Base-by-base conservation (phyloP, 306 rosid species). In the Canavalia gladiata region DNA sequence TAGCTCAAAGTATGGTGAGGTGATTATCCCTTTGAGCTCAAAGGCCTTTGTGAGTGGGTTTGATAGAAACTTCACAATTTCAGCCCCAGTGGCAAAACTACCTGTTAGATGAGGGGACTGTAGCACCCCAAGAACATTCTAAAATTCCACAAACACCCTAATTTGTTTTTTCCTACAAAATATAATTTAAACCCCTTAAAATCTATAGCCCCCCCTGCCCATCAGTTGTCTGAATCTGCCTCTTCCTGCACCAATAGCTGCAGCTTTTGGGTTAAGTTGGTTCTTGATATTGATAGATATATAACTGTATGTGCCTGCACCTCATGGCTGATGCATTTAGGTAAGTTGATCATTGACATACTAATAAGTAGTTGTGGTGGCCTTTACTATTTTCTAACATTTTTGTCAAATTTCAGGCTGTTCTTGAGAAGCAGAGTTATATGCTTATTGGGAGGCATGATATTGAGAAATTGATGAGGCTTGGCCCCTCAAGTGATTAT, bases 381-480 rank as follows among this genome's bases (percentile, higher is more conserved):
- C 74, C 49, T 72, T 83, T 31, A 55, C 42, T 18, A 9, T 77
- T 62, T 50, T 45, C 28, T 39, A 51, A 79, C 52, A 75, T 28
- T 69, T 71, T 49, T 80, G 69, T 73, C 64, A 50, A 74, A 51
- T 77, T 86, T 70, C 91, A 96, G 99, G 97, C 98, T 60, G 99
- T 96, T 84, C 94, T 96, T 86, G 99, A 96, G 89, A 96, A 96
- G 90, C 99, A 96, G 89, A 92, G 98, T 83, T 96, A 96, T 75
- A 93, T 96, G 99, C 97, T 96, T 52, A 92, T 96, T 88, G 99
- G 99, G 86, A 92, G 99, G 86, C 90, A 93, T 77, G 99, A 96
- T 86, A 89, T 96, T 43, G 99, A 96, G 77, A 94, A 90, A 86
- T 83, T 93, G 90, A 91, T 96, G 98, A 91, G 89, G 83, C 89